Base-by-base conservation (phyloP, 2,329 filamentous ascomycete species). In the Sporothrix luriei region DNA sequence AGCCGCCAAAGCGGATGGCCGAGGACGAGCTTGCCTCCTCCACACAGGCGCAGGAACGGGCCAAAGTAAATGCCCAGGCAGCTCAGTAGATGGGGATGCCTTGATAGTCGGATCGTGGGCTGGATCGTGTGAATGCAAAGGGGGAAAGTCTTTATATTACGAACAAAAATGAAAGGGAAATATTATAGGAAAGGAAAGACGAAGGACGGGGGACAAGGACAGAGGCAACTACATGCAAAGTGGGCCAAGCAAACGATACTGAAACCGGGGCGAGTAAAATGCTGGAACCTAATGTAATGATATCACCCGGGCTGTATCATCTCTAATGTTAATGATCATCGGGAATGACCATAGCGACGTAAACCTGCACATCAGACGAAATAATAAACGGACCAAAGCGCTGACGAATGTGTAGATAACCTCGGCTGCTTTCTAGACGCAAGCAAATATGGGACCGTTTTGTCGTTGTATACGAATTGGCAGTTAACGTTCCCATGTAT, bases 31-130 rank as follows among this genome's bases (percentile, higher is more conserved):
- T 40, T 6, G 21, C 49, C 19, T 29, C 51, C 24, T 33, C 62
- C 5, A 14, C 49, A 19, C 64, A 66, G 21, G 49, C 64, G 7
- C 64, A 55, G 29, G 49, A 33, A 21, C 64, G 49, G 29, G 64
- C 48, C 29, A n/a, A 54, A 49, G 64, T 29, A 10, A 29, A 66
- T n/a, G 64, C 64, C 13, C 49, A 46, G 33, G 64, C 24, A n/a
- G 62, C 26, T 16, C 13, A 51, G 26, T 65, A 46, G n/a, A 38
- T 19, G 24, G 16, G 10, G 29, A 2, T 19, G 16, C 6, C 2
- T 7, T 24, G 55, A 4, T 13, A 21, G 24, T 46, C 21, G 38
- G 57, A 46, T 62, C 38, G 57, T 61, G 57, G 13, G 57, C 57
- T n/a, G n/a, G 9, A 29, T 29, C 11, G 51, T 29, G 24, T 3